Conservation (phyloP, 1,139 yeast genomes). For the Diutina catenulata region DNA sequence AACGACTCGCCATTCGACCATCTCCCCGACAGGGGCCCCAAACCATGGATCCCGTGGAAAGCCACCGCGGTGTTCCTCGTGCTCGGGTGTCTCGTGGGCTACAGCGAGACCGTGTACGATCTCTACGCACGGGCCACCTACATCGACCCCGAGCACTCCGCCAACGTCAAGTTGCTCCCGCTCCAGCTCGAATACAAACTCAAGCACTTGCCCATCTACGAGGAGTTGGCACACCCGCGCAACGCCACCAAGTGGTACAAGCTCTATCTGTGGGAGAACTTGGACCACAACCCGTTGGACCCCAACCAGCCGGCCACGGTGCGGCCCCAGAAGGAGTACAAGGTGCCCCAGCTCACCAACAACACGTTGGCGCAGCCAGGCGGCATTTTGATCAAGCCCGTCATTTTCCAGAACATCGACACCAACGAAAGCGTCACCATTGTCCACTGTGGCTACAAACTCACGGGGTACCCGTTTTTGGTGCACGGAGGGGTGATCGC, state of each 20-base stretch:
- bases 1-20: background rate
- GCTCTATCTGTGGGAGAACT: slow-evolving; percentile 49
- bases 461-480: slow-evolving; percentile 81
- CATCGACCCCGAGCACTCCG: background rate
- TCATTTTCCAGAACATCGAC: slow-evolving; percentile 47
- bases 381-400: slow-evolving; percentile 65
- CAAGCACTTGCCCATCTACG: slow-evolving; percentile 40
- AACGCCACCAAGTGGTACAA: slow-evolving; percentile 31
- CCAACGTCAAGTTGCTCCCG: background rate
- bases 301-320: slow-evolving; percentile 11
- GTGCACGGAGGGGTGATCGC: slow-evolving; percentile 89
- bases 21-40: background rate
- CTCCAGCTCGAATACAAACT: slow-evolving; percentile 33
- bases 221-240: slow-evolving; percentile 27
- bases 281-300: slow-evolving; percentile 33
- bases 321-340: slow-evolving; percentile 23
- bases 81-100: background rate
- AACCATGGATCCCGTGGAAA: background rate
- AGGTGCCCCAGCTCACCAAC: slow-evolving; percentile 6
- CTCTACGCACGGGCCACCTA: background rate
- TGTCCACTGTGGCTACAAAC: slow-evolving; percentile 64
- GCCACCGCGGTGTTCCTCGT: background rate
- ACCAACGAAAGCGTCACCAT: slow-evolving; percentile 54
- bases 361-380: slow-evolving; percentile 46
- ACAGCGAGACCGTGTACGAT: background rate